Base-by-base conservation (phyloP, 148 eudicot genomes). In the Spergularia bocconei region DNA sequence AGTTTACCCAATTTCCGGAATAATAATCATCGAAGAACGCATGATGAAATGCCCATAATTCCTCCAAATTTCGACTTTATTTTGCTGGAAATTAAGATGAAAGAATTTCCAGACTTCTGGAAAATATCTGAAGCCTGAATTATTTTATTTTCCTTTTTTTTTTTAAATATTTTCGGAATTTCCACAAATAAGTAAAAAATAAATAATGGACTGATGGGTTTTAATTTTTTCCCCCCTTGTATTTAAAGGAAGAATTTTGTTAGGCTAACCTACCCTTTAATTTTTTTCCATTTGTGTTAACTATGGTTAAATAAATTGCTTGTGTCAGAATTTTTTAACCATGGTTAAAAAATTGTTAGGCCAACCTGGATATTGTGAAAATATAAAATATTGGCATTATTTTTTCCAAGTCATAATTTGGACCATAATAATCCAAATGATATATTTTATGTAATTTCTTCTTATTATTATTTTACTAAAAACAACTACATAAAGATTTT, bases 221-320 rank as follows among this genome's bases (percentile, higher is more conserved):
- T 48, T 64, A n/a, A n/a, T 44, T 44, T 44, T 44, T 44, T 44
- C 1, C 48, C 48, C 48, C 48, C 38, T 71, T 71, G 57, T 67
- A 76, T 77, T 76, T 76, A 72, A 72, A 73, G 77, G 80, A 21
- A 70, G 52, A 60, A 64, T 76, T 75, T 81, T 76, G 77, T 77
- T 76, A 60, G 80, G 76, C 60, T 67, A 80, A 76, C 72, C 76
- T 21, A 48, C 39, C 75, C 33, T 68, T 79, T 29, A 29, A 29
- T 59, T 14, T 16, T 13, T 74, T 58, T 53, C 33, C 21, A 53
- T n/a, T 48, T 62, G 19, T 17, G 69, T n/a, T 75, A 65, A 80
- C 76, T 20, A 41, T 11, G 48, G 83, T 75, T 41, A 71, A 29
- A 29, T 29, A 29, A 29, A 29, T 29, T 29, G 36, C 0, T 29